These are phyloP conservation scores for Silene noctiflora DNA, from an alignment of 179 eudicot genomes.

Conservation along the genomic window DNA sequence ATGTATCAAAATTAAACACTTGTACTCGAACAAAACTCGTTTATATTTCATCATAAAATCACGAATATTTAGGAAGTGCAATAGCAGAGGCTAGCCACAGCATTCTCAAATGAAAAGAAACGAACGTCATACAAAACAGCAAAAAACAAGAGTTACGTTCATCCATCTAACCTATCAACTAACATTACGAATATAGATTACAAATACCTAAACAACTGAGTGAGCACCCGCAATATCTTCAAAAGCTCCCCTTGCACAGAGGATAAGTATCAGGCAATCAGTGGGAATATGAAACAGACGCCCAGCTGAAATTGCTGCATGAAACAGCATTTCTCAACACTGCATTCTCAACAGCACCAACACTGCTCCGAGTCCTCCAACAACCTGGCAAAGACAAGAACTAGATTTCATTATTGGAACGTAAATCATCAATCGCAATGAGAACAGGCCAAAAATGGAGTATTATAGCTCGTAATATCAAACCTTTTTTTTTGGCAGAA, in stretches of 20 bases:
- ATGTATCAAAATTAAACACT: too few relatives aligned
- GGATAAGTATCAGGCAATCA: background rate
- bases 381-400: background rate
- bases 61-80: background rate
- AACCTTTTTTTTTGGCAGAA: too few relatives aligned
- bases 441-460: background rate
- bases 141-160: background rate
- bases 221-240: constrained; percentile 9
- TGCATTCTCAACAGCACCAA: too few relatives aligned
- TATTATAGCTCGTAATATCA: too few relatives aligned
- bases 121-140: background rate
- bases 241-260: constrained; percentile 7
- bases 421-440: background rate
- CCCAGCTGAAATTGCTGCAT: background rate
- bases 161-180: constrained; percentile 14
- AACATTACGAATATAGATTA: background rate
- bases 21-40: constrained; percentile 1
- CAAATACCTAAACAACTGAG: constrained; percentile 18
- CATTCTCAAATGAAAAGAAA: constrained; percentile 15
- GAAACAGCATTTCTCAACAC: too few relatives aligned
- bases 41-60: background rate
- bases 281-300: constrained; percentile 10
- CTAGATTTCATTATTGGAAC: background rate
- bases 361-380: background rate
- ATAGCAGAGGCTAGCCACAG: background rate